Percentiles rank a stretch among this genome's conserved stretches.
These are phyloP conservation scores for Pseudogymnoascus sp. DNA, from an alignment of 2,329 filamentous ascomycete genomes.

Conservation along the genomic window DNA sequence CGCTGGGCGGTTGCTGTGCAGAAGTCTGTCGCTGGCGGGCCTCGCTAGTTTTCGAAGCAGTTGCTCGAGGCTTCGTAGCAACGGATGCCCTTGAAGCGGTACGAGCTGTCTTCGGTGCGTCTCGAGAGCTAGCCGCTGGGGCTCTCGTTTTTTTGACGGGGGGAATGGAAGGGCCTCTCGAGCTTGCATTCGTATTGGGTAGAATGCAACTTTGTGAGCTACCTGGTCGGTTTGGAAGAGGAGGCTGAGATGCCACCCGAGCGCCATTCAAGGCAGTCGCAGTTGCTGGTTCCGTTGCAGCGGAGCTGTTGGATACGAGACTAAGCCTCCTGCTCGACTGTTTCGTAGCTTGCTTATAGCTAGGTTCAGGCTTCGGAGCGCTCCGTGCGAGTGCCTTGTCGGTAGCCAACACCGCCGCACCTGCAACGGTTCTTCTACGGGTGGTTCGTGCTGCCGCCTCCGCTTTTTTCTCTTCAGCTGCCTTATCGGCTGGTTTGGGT, in stretches of 20 bases:
- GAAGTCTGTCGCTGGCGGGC: conserved; percentile 2
- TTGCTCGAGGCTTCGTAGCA: neutral
- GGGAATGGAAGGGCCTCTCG: conserved; percentile 32
- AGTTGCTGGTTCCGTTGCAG: conserved; percentile 20
- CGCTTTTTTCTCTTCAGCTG: conserved; percentile 42
- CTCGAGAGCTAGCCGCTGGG: conserved; percentile 34
- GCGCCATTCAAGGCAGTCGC: conserved; percentile 16
- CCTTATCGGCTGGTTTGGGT: conserved; percentile 42
- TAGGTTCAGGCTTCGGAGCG: conserved; percentile 25
- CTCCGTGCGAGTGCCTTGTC: conserved; percentile 34
- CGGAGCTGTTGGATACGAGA: conserved; percentile 34
- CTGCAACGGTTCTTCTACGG: conserved; percentile 56
- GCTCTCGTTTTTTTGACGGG: conserved; percentile 52
- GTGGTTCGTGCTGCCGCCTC: conserved; percentile 31
- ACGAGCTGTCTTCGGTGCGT: conserved; percentile 29
- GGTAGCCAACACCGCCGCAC: conserved; percentile 39
- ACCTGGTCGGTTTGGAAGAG: conserved; percentile 28
- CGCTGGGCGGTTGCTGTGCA: neutral
- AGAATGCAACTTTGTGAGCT: conserved; percentile 36
- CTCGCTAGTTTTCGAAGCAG: neutral
- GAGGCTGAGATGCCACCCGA: conserved; percentile 12
- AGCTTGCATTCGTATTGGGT: conserved; percentile 38
- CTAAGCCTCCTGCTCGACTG: conserved; percentile 35
- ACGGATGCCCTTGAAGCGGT: conserved; percentile 2
- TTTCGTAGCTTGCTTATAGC: conserved; percentile 21